These are phyloP conservation scores for Canavalia gladiata DNA, from an alignment of 306 rosid genomes.

Conservation along the genomic window DNA sequence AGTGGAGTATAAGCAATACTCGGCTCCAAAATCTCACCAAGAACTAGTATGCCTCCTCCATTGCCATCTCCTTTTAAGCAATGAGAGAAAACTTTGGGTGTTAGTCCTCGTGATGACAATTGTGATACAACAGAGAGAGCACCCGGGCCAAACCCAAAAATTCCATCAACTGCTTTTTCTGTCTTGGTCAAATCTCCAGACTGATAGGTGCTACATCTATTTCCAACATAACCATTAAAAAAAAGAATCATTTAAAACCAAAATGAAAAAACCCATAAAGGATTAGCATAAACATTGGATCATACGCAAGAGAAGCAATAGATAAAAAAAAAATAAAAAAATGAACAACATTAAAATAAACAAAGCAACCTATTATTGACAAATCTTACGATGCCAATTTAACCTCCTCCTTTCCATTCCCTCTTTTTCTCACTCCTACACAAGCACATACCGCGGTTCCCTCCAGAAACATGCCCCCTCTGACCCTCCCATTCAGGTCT, in stretches of 20 bases:
- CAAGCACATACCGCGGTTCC: neutral
- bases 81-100: conserved; percentile 93
- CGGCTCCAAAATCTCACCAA: conserved; percentile 98
- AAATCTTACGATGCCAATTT: conserved; percentile 14
- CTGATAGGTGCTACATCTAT: conserved; percentile 90
- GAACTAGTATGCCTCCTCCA: conserved; percentile 98
- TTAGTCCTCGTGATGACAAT: conserved; percentile 79
- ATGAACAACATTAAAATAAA: conserved; percentile 27
- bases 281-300: conserved; percentile 17
- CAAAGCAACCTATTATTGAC: conserved; percentile 18
- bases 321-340: neutral
- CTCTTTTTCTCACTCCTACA: conserved; percentile 34
- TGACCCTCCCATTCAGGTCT: conserved; percentile 38
- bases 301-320: conserved; percentile 34
- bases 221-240: conserved; percentile 53
- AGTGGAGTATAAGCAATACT: conserved; percentile 92
- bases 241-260: conserved; percentile 42
- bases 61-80: conserved; percentile 88
- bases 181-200: conserved; percentile 89
- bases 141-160: conserved; percentile 96
- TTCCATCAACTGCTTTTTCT: conserved; percentile 92
- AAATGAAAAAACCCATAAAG: conserved; percentile 20
- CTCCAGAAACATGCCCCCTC: neutral
- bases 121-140: conserved; percentile 86
- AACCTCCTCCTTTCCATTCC: conserved; percentile 9